Base-by-base conservation (phyloP, 495 filamentous ascomycete genomes). In the Jackrogersella minutella region DNA sequence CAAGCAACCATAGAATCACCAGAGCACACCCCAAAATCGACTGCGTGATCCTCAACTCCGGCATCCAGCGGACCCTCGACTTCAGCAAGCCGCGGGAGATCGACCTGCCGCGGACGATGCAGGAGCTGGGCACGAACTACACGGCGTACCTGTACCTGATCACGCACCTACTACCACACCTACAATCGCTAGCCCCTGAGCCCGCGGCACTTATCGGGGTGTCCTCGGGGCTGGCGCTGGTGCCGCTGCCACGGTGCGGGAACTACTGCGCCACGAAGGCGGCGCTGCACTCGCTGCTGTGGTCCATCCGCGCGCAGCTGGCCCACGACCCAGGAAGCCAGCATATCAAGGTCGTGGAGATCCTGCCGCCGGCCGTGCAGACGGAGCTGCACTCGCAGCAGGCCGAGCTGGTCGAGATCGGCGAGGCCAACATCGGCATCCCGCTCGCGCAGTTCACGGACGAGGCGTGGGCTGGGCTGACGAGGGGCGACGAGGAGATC, bases 61-160 rank as follows among this genome's bases (percentile, higher is more conserved):
- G 86, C 59, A 83, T 87, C 65, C 83, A 87, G 66, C 80, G 83
- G 13, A 72, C 73, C 3, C 79, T 90, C 46, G 80, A 92, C 74
- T 87, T 91, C 75, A 74, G 84, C 19, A 77, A 85, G 16, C 88
- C 90, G 1, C 75, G 78, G 8, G 78, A 75, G 7, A 80, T 90
- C 54, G 79, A 88, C 68, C 77, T 93, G 0, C 69, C 75, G 0
- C 40, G 76, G 0, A 73, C 88, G 14, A 73, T 84, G 40, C 63
- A 76, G 5, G 91, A 93, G 70, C 57, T 91, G 22, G 76, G 74
- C 7, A 91, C 87, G 1, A 93, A 93, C 76, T 93, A 91, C 75
- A 82, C 84, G 26, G 80, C 88, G 13, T 81, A 83, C 44, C 71
- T 93, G 5, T 80, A 85, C 61, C 77, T 91, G 1, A 82, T 85